Percentiles rank a stretch among this genome's conserved stretches.
These are phyloP conservation scores for Xylaria multiplex DNA, from an alignment of 2,329 filamentous ascomycete genomes.

Conservation along the genomic window DNA sequence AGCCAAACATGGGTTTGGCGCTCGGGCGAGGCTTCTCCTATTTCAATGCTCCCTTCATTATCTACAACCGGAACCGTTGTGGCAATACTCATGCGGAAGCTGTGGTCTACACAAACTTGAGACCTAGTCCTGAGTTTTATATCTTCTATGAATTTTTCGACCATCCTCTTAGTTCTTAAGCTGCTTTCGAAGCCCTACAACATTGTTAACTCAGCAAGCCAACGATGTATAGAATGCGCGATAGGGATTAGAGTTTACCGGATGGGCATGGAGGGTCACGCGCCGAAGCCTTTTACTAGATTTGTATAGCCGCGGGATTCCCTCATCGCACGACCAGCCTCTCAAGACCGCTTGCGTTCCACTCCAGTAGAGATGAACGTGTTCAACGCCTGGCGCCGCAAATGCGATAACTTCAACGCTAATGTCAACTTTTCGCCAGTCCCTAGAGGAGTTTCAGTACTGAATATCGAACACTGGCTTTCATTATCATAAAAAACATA, in stretches of 20 bases:
- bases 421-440: conserved; percentile 8
- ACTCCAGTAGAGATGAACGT: conserved; percentile 5
- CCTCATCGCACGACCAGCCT: background rate
- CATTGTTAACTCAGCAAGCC: too few species aligned
- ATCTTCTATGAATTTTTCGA: background rate
- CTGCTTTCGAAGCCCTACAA: background rate
- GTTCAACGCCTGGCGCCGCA: background rate
- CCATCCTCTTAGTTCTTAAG: background rate
- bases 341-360: background rate
- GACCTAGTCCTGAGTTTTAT: background rate
- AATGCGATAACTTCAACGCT: conserved; percentile 7
- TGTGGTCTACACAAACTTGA: too few species aligned
- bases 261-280: too few species aligned
- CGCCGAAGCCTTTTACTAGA: too few species aligned
- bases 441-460: background rate
- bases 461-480: too few species aligned
- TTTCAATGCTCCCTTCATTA: too few species aligned
- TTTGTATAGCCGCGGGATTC: background rate
- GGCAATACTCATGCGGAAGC: too few species aligned
- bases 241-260: too few species aligned
- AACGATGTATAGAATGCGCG: too few species aligned
- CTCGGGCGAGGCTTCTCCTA: too few species aligned
- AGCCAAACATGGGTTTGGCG: conserved; percentile 1
- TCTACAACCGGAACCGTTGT: too few species aligned
- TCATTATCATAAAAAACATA: too few species aligned